Percentiles rank a stretch among this genome's conserved stretches.
phyloP scores from a whole-genome alignment of 1,284 basidiomycete species.

The Trichosporon sp. region DNA sequence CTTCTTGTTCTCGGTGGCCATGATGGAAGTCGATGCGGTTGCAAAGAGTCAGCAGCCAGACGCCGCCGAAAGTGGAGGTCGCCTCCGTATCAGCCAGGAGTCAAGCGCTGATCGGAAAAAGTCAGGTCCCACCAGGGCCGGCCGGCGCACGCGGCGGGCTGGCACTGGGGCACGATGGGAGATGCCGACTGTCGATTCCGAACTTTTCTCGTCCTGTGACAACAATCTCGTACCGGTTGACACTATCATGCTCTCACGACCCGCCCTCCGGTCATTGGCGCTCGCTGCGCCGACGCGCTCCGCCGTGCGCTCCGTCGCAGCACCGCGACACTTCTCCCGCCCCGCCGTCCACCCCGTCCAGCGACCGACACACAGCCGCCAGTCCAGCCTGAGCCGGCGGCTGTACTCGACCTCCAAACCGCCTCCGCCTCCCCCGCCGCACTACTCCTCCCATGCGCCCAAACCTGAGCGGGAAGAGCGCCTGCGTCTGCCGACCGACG shows the following conservation, averaged over 20 bases:
- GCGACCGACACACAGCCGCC: not conserved
- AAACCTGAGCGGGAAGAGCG: not conserved
- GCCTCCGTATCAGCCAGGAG: not conserved
- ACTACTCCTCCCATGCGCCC: not conserved
- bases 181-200: conserved; percentile 12
- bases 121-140: conserved; percentile 10
- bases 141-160: not conserved
- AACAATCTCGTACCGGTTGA: not conserved
- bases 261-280: conserved; percentile 3
- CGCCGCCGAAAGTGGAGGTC: conserved; percentile 21
- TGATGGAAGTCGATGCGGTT: conserved; percentile 5
- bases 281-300: not conserved
- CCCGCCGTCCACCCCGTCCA: not conserved
- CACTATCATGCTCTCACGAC: conserved; percentile 5
- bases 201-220: conserved; percentile 13
- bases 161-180: not conserved
- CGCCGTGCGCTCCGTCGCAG: not conserved
- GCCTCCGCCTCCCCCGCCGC: conserved; percentile 8
- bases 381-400: not conserved
- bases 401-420: not conserved
- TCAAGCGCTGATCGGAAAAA: conserved; percentile 10
- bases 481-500: conserved; percentile 16
- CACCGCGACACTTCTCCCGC: not conserved
- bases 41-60: not conserved
- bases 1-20: conserved; percentile 12